A percentile compares a stretch with the other conserved stretches of the same genome.
phyloP scores from a whole-genome alignment of 495 filamentous ascomycete species.

The Penicillium antarcticum region DNA sequence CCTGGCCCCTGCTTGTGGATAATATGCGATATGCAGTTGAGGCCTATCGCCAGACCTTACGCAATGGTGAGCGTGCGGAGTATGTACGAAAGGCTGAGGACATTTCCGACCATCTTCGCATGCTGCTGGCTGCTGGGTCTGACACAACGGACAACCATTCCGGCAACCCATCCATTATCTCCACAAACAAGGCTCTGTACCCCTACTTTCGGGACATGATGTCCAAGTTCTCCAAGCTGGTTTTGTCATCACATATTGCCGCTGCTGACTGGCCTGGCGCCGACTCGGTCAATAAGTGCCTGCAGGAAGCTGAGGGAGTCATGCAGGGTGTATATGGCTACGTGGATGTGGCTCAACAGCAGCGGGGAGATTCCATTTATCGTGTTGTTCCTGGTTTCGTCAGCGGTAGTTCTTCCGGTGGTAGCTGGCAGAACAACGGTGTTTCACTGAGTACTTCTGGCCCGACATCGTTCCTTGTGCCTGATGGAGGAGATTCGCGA shows the following conservation, averaged over 20 bases:
- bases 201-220: conserved; percentile 99
- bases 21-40: conserved; percentile 90
- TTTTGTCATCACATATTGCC: conserved; percentile 97
- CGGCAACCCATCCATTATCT: conserved; percentile 98
- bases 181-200: conserved; percentile 91
- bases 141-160: conserved; percentile 98
- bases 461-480: conserved; percentile 77
- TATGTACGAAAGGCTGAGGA: conserved; percentile 92
- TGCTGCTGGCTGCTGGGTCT: conserved; percentile 91
- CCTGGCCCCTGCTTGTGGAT: conserved; percentile 83
- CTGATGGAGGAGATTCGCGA: conserved; percentile 66
- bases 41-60: conserved; percentile 79
- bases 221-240: conserved; percentile 97
- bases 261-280: conserved; percentile 83
- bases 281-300: conserved; percentile 88
- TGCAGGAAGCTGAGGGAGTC: conserved; percentile 94
- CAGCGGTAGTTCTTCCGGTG: conserved; percentile 72
- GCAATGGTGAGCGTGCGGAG: conserved; percentile 74
- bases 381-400: conserved; percentile 92
- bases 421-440: conserved; percentile 92
- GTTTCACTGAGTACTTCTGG: conserved; percentile 64
- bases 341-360: conserved; percentile 89
- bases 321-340: conserved; percentile 91
- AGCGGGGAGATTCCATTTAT: conserved; percentile 83
- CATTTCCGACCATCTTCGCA: conserved; percentile 91